Evolutionary conservation across 139 green algal genomes (phyloP).

Genomic region (Eudorina sp.): DNA sequence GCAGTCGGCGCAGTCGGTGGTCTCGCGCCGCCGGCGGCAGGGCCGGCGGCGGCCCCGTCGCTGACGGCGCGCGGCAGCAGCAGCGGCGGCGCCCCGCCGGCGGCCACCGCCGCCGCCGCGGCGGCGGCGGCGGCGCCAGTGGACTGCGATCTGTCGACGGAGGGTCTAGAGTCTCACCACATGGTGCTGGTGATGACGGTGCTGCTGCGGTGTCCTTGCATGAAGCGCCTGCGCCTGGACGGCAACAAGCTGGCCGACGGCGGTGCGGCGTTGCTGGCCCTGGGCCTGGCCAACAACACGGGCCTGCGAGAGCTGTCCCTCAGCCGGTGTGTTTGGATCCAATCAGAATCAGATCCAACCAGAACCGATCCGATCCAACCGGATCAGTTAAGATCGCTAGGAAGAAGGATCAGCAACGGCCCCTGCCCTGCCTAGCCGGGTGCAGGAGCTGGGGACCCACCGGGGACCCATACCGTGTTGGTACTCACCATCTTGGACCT

Average conservation of each 20-base stretch:
- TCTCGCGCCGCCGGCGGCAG: background rate
- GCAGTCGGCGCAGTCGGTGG: background rate
- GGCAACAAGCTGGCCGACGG: slow-evolving; percentile 35
- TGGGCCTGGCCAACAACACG: slow-evolving; percentile 9
- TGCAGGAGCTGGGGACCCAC: too few relatives aligned
- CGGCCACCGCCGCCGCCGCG: background rate
- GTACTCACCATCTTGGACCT: too few relatives aligned
- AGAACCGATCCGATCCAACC: too few relatives aligned
- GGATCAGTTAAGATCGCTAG: too few relatives aligned
- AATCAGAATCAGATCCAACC: too few relatives aligned
- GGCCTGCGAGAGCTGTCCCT: slow-evolving; percentile 32
- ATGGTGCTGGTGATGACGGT: slow-evolving; percentile 38
- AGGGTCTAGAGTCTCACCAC: slow-evolving; percentile 37
- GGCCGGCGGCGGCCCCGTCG: too few relatives aligned
- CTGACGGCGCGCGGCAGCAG: too few relatives aligned
- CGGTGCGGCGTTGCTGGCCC: slow-evolving; percentile 21
- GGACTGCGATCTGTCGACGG: slow-evolving; percentile 18
- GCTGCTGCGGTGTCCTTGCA: background rate
- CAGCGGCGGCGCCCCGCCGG: background rate
- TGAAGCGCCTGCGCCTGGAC: slow-evolving; percentile 14
- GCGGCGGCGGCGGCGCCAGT: background rate
- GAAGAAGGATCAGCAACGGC: too few relatives aligned
- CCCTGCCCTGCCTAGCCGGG: too few relatives aligned
- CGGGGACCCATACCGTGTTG: too few relatives aligned
- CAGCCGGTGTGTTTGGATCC: slow-evolving; percentile 9